These are phyloP conservation scores for Clausena lansium DNA, from an alignment of 345 rosid species.

Conservation along the genomic window DNA sequence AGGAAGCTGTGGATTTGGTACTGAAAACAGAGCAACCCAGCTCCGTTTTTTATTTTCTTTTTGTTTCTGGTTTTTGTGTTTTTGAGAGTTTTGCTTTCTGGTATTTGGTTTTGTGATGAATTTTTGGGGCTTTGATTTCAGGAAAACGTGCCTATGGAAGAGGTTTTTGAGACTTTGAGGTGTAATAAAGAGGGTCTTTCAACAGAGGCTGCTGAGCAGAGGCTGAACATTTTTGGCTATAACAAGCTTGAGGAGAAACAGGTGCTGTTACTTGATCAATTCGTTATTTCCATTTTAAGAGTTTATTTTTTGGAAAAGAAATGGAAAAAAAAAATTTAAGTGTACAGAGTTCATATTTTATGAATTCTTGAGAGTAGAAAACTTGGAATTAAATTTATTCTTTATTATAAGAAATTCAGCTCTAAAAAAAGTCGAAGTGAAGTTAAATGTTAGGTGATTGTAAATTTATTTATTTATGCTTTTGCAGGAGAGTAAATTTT, in stretches of 20 bases:
- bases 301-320: not conserved
- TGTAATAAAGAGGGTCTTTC: constrained; percentile 56
- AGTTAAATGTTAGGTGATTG: no score
- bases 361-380: not conserved
- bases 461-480: not conserved
- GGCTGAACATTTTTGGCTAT: constrained; percentile 55
- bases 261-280: constrained; percentile 21
- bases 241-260: constrained; percentile 71
- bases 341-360: not conserved
- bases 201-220: constrained; percentile 53
- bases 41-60: constrained; percentile 4
- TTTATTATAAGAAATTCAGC: not conserved
- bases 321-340: not conserved
- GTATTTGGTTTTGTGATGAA: constrained; percentile 17
- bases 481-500: constrained; percentile 56
- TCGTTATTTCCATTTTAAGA: not conserved
- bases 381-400: not conserved
- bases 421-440: no score
- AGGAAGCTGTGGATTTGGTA: constrained; percentile 76
- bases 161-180: constrained; percentile 60
- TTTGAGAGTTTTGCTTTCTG: constrained; percentile 4
- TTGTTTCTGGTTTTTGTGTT: not conserved
- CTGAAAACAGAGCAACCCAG: constrained; percentile 16
- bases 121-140: constrained; percentile 26
- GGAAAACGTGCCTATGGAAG: constrained; percentile 67